Evolutionary conservation across 1,139 yeast genomes (phyloP).

Genomic region (Meyerozyma smithsonii): DNA sequence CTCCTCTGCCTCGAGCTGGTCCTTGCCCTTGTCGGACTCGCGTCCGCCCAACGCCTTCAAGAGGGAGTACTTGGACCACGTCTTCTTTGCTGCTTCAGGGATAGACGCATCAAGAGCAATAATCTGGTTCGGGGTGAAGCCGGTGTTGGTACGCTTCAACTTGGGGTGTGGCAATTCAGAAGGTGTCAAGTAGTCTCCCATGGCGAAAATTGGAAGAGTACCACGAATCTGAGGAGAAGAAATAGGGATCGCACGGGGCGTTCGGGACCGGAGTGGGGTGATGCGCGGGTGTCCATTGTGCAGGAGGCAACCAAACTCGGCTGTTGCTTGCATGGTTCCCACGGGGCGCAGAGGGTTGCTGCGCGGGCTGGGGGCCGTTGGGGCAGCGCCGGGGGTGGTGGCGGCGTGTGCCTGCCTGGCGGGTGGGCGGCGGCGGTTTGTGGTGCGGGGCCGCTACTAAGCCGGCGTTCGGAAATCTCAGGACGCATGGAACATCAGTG

Average conservation of each 20-base stretch:
- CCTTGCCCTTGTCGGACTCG: slow-evolving; percentile 19
- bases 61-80: slow-evolving; percentile 65
- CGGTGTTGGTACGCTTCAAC: slow-evolving; percentile 73
- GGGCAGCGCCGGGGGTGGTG: not conserved
- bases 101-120: slow-evolving; percentile 76
- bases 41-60: slow-evolving; percentile 28
- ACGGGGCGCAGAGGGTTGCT: not conserved
- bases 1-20: slow-evolving; percentile 24
- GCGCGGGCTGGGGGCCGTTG: not conserved
- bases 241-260: slow-evolving; percentile 1
- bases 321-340: not conserved
- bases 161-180: slow-evolving; percentile 38
- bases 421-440: not conserved
- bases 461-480: too few species aligned
- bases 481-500: not conserved
- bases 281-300: not conserved
- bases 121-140: slow-evolving; percentile 87
- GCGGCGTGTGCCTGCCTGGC: not conserved
- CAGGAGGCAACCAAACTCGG: not conserved
- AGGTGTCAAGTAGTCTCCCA: slow-evolving; percentile 44
- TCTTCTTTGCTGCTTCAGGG: slow-evolving; percentile 70
- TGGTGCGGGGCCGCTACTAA: too few species aligned
- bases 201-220: slow-evolving; percentile 8
- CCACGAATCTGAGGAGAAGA: not conserved
- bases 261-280: slow-evolving; percentile 2